These are phyloP conservation scores for Catunica adiposa DNA, from an alignment of 2,329 filamentous ascomycete genomes.

Conservation along the genomic window DNA sequence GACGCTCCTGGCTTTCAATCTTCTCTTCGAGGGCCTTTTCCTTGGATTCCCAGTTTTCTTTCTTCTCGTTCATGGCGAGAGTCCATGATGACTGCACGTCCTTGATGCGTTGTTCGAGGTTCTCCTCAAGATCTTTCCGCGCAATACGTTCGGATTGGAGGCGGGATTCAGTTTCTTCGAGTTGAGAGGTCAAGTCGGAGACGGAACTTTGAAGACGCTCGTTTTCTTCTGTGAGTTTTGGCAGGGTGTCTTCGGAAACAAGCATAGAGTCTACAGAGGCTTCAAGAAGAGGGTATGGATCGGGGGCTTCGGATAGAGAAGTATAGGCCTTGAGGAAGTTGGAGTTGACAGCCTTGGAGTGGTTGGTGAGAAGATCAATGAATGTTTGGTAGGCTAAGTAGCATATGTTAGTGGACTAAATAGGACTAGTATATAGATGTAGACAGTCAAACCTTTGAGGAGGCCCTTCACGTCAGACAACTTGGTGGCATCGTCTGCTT, in stretches of 20 bases:
- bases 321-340: conserved; percentile 89
- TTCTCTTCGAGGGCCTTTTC: conserved; percentile 86
- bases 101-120: conserved; percentile 63
- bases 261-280: conserved; percentile 80
- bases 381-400: conserved; percentile 89
- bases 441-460: conserved; percentile 76
- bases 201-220: conserved; percentile 69
- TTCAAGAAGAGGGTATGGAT: conserved; percentile 90
- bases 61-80: conserved; percentile 80
- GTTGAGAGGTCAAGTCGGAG: conserved; percentile 54
- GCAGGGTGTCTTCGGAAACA: conserved; percentile 78
- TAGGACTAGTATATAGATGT: too few relatives aligned
- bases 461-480: conserved; percentile 76
- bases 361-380: conserved; percentile 89
- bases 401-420: too few relatives aligned
- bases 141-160: conserved; percentile 62
- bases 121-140: conserved; percentile 59
- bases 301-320: conserved; percentile 82
- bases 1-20: conserved; percentile 77
- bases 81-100: conserved; percentile 83
- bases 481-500: conserved; percentile 78
- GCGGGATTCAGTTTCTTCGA: conserved; percentile 67
- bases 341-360: conserved; percentile 85
- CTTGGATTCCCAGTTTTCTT: conserved; percentile 90
- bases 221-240: conserved; percentile 79